These are phyloP conservation scores for Lachnum nothofagi DNA, from an alignment of 2,329 filamentous ascomycete species.

Conservation along the genomic window DNA sequence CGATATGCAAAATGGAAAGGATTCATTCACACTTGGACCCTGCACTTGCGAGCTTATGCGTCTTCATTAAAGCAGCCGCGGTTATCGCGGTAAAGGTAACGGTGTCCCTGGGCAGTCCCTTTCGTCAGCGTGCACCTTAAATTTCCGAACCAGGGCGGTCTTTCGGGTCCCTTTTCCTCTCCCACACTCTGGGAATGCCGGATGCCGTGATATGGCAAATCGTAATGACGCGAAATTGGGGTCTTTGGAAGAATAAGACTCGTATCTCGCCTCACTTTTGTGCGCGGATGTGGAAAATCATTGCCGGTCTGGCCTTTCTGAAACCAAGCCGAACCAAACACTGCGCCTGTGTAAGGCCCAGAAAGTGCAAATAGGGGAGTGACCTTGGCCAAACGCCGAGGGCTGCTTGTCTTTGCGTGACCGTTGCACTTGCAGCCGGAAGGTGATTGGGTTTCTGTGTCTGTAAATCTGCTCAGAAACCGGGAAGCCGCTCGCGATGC, in stretches of 20 bases:
- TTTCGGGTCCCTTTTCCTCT: constrained; percentile 1
- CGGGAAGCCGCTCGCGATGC: constrained; percentile 6
- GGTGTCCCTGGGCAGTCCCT: not conserved
- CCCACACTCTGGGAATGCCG: not conserved
- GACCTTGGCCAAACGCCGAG: not conserved
- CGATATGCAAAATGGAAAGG: too few species aligned
- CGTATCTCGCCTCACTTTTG: not conserved
- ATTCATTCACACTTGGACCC: not conserved
- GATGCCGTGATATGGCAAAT: not conserved
- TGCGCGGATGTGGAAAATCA: constrained; percentile 9
- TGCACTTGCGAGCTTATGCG: not conserved
- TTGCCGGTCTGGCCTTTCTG: constrained; percentile 10
- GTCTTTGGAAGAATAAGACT: not conserved
- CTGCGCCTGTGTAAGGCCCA: constrained; percentile 4
- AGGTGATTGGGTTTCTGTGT: not conserved
- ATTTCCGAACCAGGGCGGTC: not conserved
- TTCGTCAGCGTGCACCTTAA: not conserved
- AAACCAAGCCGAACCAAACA: constrained; percentile 9
- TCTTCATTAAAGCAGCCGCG: not conserved
- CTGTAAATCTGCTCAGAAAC: not conserved
- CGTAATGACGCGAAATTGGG: not conserved
- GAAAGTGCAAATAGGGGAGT: constrained; percentile 5
- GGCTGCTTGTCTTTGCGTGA: constrained; percentile 4
- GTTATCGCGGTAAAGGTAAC: not conserved
- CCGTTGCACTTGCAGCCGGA: not conserved